Base-by-base conservation (phyloP, 495 filamentous ascomycete species). In the Saxophila tyrrhenica region DNA sequence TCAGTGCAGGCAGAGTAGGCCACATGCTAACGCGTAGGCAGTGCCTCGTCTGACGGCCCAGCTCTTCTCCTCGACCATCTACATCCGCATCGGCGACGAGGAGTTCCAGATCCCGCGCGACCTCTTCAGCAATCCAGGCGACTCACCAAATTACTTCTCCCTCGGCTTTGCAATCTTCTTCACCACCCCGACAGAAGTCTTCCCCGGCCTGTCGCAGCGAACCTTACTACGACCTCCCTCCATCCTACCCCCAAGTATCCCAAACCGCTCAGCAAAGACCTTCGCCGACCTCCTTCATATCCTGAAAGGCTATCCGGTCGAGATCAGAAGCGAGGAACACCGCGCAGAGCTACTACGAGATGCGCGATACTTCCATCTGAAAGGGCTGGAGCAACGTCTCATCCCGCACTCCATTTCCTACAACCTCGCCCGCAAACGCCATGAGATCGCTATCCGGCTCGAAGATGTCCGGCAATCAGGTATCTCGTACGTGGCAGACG, bases 71-170 rank as follows among this genome's bases (percentile, higher is more conserved):
- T 86, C 90, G 41, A 84, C 87, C 60, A 94, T 95, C 65, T 92
- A 84, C 71, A 88, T 94, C 60, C 83, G 85, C 35, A 88, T 98
- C 58, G 91, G 91, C 52, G 80, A 84, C 51, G 78, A 75, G 21
- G 78, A 87, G 60, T 98, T 98, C 69, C 85, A 88, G 61, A 87
- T 98, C 49, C 85, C 91, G 2, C 83, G 89, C 25, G 88, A 95
- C 60, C 76, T 94, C 54, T 94, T 98, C 69, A 83, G 80, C 11
- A 73, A 75, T 22, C 87, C 86, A 11, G 91, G 92, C 3, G 88
- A 98, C 67, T 82, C 81, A 25, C 89, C 89, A 5, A 98, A 98
- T 69, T 98, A 90, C 77, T 98, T 98, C 73, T 82, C 88, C 5
- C 78, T 98, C 7, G 91, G 91, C 49, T 95, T 95, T 64, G 83